These are phyloP conservation scores for Colletotrichum higginsianum DNA, from an alignment of 2,329 filamentous ascomycete species.

Conservation along the genomic window DNA sequence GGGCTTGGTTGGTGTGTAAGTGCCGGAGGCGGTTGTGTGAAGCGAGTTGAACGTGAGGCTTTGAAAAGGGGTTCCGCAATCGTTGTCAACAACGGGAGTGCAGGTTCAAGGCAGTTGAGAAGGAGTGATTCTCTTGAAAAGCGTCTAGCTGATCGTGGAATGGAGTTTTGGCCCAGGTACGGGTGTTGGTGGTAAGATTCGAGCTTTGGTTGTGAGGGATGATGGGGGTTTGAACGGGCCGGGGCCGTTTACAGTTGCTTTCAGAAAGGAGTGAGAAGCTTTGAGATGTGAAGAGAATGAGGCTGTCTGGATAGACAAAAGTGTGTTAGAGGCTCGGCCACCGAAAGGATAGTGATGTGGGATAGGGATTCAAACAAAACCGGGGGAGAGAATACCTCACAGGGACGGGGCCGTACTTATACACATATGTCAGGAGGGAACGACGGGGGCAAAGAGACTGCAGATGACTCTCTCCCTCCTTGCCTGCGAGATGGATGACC, in stretches of 20 bases:
- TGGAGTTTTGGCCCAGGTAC: slow-evolving; percentile 21
- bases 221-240: slow-evolving; percentile 25
- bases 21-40: slow-evolving; percentile 35
- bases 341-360: slow-evolving; percentile 41
- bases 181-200: slow-evolving; percentile 35
- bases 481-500: slow-evolving; percentile 30
- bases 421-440: slow-evolving; percentile 23
- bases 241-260: slow-evolving; percentile 33
- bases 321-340: slow-evolving; percentile 36
- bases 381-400: neutral
- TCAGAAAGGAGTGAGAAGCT: slow-evolving; percentile 43
- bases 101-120: slow-evolving; percentile 16
- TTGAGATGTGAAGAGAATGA: slow-evolving; percentile 33
- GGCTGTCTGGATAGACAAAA: slow-evolving; percentile 40
- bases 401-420: slow-evolving; percentile 35
- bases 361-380: slow-evolving; percentile 32
- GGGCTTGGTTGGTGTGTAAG: slow-evolving; percentile 29
- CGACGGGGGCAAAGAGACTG: slow-evolving; percentile 1
- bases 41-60: slow-evolving; percentile 10
- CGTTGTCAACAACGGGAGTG: slow-evolving; percentile 39
- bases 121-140: slow-evolving; percentile 14
- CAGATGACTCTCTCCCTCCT: slow-evolving; percentile 9
- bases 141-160: slow-evolving; percentile 36
- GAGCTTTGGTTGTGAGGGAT: slow-evolving; percentile 24
- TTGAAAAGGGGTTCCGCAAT: slow-evolving; percentile 28